Evolutionary conservation across 2,329 filamentous ascomycete genomes (phyloP).

Genomic region (Scortechinia acanthostroma): DNA sequence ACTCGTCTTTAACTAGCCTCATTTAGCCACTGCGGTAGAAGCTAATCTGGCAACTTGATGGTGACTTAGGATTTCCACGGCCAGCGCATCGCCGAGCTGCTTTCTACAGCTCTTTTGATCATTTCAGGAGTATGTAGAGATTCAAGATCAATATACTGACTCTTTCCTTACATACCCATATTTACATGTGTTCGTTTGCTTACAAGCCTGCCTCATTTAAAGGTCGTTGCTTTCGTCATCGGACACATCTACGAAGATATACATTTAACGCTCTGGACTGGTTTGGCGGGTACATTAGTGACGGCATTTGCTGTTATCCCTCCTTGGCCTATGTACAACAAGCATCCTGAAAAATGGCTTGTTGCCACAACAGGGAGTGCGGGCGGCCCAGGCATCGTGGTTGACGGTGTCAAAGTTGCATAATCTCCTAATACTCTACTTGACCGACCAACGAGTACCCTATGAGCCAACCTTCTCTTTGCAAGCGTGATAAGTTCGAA

Average conservation of each 20-base stretch:
- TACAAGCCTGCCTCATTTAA: too few species aligned
- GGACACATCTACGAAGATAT: slow-evolving; percentile 55
- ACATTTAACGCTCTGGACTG: slow-evolving; percentile 48
- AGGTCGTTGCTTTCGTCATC: slow-evolving; percentile 47
- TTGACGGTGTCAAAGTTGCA: slow-evolving; percentile 33
- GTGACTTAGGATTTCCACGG: slow-evolving; percentile 2
- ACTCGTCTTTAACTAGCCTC: too few species aligned
- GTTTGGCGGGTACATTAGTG: slow-evolving; percentile 46
- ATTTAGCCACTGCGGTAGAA: slow-evolving; percentile 5
- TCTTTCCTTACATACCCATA: not conserved
- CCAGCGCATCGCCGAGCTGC: not conserved
- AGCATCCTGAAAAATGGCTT: slow-evolving; percentile 49
- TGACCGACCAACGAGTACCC: too few species aligned
- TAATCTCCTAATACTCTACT: too few species aligned
- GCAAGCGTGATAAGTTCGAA: too few species aligned
- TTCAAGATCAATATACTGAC: slow-evolving; percentile 1
- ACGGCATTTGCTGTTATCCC: slow-evolving; percentile 53
- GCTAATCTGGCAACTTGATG: slow-evolving; percentile 6
- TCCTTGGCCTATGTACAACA: slow-evolving; percentile 58
- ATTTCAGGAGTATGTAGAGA: not conserved
- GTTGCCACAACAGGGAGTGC: slow-evolving; percentile 24
- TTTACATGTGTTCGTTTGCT: too few species aligned
- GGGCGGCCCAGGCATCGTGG: slow-evolving; percentile 34
- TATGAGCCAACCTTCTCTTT: too few species aligned
- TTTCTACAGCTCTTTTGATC: not conserved